Conservation (phyloP, 176 grass and related monocot genomes). For the Eragrostis nindensis region DNA sequence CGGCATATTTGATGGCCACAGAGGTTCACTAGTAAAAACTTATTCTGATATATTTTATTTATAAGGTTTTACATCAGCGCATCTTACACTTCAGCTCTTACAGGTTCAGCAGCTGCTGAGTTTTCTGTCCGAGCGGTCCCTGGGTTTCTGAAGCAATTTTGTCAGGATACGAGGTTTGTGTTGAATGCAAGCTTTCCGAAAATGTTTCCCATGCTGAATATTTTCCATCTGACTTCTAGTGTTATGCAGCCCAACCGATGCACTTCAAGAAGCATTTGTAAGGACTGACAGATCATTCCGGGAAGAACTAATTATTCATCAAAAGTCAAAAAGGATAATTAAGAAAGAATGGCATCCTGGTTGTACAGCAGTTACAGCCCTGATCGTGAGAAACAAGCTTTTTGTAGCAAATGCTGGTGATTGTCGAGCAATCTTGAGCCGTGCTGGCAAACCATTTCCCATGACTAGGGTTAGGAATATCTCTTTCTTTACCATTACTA, state of each 20-base stretch:
- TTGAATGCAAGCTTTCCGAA: constrained; percentile 38
- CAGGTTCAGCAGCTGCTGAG: constrained; percentile 94
- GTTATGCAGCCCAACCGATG: constrained; percentile 71
- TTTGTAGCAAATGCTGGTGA: constrained; percentile 99
- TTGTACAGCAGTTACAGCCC: constrained; percentile 79
- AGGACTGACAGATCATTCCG: constrained; percentile 81
- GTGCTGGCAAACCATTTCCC: constrained; percentile 74
- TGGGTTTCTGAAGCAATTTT: constrained; percentile 69
- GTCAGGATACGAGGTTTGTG: constrained; percentile 55
- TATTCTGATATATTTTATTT: constrained; percentile 34
- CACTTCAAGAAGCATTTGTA: constrained; percentile 76
- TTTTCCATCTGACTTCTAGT: constrained; percentile 33
- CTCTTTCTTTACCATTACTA: constrained; percentile 11
- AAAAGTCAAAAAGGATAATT: constrained; percentile 73
- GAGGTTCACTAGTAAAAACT: constrained; percentile 60
- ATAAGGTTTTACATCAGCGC: constrained; percentile 30
- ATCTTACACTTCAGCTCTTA: constrained; percentile 45
- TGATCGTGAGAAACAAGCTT: constrained; percentile 82
- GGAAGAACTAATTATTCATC: constrained; percentile 68
- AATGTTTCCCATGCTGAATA: constrained; percentile 19
- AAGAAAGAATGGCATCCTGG: constrained; percentile 94
- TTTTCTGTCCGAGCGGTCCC: constrained; percentile 92
- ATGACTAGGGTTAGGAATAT: constrained; percentile 72
- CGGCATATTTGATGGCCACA: constrained; percentile 97
- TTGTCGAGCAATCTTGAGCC: constrained; percentile 85